These are phyloP conservation scores for Alliaria petiolata DNA, from an alignment of 345 rosid genomes.

Conservation along the genomic window DNA sequence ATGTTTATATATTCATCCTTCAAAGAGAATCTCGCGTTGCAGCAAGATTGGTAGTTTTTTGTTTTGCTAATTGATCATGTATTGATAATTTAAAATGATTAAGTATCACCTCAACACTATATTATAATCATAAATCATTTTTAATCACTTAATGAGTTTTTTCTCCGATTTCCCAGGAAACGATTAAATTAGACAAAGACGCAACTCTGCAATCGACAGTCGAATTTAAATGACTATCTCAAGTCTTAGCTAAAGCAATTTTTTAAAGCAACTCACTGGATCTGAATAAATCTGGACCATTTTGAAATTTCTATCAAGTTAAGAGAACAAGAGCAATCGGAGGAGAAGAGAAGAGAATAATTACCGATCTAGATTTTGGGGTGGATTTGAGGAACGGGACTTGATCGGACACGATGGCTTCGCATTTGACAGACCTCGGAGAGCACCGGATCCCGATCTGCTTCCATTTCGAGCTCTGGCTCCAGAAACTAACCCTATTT, in stretches of 20 bases:
- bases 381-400: constrained; percentile 15
- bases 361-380: constrained; percentile 49
- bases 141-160: background rate
- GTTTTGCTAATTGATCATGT: too few relatives aligned
- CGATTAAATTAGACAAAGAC: background rate
- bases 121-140: background rate
- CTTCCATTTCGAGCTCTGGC: constrained; percentile 29
- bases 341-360: background rate
- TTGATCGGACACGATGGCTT: constrained; percentile 37
- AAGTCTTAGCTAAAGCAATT: background rate
- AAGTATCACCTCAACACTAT: background rate
- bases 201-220: background rate
- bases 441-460: constrained; percentile 34
- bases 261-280: background rate
- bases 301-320: background rate
- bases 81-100: background rate
- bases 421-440: constrained; percentile 42
- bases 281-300: background rate
- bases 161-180: background rate
- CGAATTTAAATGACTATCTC: background rate
- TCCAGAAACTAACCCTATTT: constrained; percentile 35
- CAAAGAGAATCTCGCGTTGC: background rate
- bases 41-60: background rate
- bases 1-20: background rate
- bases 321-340: background rate